Base-by-base conservation (phyloP, 2,329 filamentous ascomycete species). In the Polychaeton citri region DNA sequence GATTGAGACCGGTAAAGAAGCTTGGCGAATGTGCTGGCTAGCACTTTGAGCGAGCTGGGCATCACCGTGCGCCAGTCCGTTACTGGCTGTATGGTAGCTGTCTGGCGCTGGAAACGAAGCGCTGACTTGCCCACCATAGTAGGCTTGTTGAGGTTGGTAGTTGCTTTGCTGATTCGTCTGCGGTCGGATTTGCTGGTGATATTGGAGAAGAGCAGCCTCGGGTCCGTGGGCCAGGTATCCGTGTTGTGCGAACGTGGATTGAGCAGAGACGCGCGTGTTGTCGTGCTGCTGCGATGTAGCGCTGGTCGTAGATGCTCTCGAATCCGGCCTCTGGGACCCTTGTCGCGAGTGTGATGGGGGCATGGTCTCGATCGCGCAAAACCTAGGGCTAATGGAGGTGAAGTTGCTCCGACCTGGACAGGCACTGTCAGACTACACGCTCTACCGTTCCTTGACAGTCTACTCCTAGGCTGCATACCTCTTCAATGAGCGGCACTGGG, bases 291-390 rank as follows among this genome's bases (percentile, higher is more conserved):
- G 46, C 4, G 53, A 54, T 4, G 50, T 49, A 13, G 49, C 52
- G 43, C 52, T 55, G 15, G 51, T 54, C 6, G 53, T 56, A 3
- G 53, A 56, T 19, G 53, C 53, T 43, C 53, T 44, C 16, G 51
- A 54, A 18, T 50, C 46, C 16, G 53, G 53, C 36, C 50, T 46
- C 7, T 18, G 28, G 12, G 24, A 28, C 4, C 24, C 24, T 28
- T 28, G 24, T 28, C 24, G 24, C 24, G 24, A 28, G 12, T 12
- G 12, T 12, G 24, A 12, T 3, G 24, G 7, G 12, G 24, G 24
- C 24, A 28, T 28, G n/a, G n/a, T n/a, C n/a, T n/a, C n/a, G n/a
- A n/a, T n/a, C n/a, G n/a, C n/a, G n/a, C n/a, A n/a, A n/a, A n/a
- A n/a, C n/a, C n/a, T n/a, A n/a, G n/a, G n/a, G n/a, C n/a, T n/a